Percentiles rank a stretch among this genome's conserved stretches.
Conservation (phyloP, 139 green algal genomes). For the Chlorella sorokiniana region DNA sequence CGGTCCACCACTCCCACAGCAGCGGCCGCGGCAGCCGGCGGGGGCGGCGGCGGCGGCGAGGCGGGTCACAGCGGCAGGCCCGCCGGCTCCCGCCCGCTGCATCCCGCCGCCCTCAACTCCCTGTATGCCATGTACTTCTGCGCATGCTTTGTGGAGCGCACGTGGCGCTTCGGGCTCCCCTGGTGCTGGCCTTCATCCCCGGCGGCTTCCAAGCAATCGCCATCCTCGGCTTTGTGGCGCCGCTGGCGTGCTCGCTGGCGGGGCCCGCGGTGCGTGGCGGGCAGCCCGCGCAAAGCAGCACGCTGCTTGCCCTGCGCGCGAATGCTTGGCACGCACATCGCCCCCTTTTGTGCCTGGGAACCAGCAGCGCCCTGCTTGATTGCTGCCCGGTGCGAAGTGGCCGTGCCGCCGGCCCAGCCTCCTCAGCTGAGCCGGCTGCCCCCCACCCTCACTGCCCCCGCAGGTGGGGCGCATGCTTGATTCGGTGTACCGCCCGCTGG, state of each 20-base stretch:
- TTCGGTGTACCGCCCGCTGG: constrained; percentile 29
- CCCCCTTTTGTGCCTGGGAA: no score
- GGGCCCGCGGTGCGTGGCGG: constrained; percentile 30
- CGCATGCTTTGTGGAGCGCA: constrained; percentile 54
- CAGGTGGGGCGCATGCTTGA: constrained; percentile 37
- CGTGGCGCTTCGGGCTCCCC: constrained; percentile 58
- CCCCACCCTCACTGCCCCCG: background rate
- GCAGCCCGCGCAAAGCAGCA: no score
- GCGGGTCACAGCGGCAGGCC: background rate
- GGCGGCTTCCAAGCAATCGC: constrained; percentile 45
- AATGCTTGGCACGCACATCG: background rate
- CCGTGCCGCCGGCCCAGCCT: no score
- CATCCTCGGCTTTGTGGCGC: constrained; percentile 49
- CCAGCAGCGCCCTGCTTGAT: no score
- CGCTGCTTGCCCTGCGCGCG: no score
- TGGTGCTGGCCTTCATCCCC: constrained; percentile 47
- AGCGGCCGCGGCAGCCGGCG: no score
- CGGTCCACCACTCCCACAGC: no score
- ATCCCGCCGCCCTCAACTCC: background rate
- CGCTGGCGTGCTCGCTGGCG: constrained; percentile 46
- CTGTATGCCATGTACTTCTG: constrained; percentile 12
- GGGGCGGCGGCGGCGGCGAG: background rate
- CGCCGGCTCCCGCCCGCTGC: background rate
- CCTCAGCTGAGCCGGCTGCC: background rate
- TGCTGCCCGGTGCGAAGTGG: no score